Evolutionary conservation across 148 eudicot genomes (phyloP).

Genomic region (Cornus controversa): DNA sequence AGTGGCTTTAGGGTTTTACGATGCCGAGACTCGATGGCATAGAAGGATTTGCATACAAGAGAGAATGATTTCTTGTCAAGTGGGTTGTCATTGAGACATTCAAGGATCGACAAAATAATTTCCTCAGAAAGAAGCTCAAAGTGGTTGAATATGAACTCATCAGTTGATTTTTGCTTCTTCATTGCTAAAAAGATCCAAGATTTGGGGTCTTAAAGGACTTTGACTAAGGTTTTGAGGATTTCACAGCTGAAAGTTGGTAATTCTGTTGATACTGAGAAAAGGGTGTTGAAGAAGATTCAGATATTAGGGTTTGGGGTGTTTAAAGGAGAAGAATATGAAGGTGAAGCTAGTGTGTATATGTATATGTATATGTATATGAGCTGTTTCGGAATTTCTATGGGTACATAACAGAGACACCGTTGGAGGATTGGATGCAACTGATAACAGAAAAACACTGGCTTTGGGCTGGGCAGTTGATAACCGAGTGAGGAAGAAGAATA

Average conservation of each 20-base stretch:
- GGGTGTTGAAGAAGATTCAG: not conserved
- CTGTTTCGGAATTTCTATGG: not conserved
- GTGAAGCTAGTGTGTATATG: not conserved
- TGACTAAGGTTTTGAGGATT: not conserved
- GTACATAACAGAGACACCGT: not conserved
- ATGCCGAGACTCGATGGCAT: conserved; percentile 55
- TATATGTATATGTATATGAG: not conserved
- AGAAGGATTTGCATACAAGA: conserved; percentile 54
- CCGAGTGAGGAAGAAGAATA: conserved; percentile 22
- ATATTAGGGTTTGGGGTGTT: conserved; percentile 2
- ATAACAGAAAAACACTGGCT: conserved; percentile 28
- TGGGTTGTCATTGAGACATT: conserved; percentile 45
- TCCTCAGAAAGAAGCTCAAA: conserved; percentile 75
- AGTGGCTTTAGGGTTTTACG: conserved; percentile 60
- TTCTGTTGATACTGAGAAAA: not conserved
- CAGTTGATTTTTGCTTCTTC: conserved; percentile 48
- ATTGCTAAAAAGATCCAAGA: conserved; percentile 18
- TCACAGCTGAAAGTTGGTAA: not conserved
- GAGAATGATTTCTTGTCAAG: conserved; percentile 70
- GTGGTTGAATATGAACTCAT: conserved; percentile 17
- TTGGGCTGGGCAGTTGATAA: conserved; percentile 24
- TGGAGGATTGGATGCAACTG: conserved; percentile 20
- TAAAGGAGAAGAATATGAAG: not conserved
- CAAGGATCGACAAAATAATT: conserved; percentile 58
- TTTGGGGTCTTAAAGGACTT: not conserved